Evolutionary conservation across 176 grass and related monocot species (phyloP).

Genomic region (Phyllostachys edulis): DNA sequence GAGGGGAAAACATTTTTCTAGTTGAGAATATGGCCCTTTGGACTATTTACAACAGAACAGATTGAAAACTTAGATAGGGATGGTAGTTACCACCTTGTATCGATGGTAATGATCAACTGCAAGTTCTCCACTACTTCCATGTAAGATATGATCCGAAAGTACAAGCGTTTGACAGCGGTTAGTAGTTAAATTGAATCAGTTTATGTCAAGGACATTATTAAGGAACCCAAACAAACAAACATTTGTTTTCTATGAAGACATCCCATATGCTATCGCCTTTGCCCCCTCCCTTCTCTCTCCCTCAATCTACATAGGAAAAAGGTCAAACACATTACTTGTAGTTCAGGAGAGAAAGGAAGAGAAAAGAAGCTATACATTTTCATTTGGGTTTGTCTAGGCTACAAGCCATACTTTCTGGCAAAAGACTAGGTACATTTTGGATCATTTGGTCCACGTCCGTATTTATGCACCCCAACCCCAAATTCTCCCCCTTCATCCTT

Average conservation of each 20-base stretch:
- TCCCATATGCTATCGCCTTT: slow-evolving; percentile 97
- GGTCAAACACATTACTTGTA: background rate
- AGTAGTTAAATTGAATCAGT: background rate
- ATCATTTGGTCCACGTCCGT: too few relatives aligned
- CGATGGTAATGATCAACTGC: slow-evolving; percentile 97
- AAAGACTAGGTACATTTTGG: too few relatives aligned
- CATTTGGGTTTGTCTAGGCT: background rate
- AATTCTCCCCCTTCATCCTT: background rate
- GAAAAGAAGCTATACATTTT: background rate
- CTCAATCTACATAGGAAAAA: slow-evolving; percentile 62
- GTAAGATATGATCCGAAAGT: slow-evolving; percentile 62
- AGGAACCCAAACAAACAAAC: slow-evolving; percentile 30
- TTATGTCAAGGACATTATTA: background rate
- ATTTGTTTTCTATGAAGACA: slow-evolving; percentile 81
- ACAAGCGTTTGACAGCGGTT: slow-evolving; percentile 42
- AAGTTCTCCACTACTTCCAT: slow-evolving; percentile 67
- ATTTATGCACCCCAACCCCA: too few relatives aligned
- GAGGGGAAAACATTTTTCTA: background rate
- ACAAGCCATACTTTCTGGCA: too few relatives aligned
- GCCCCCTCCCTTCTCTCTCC: slow-evolving; percentile 76
- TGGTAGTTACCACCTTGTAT: slow-evolving; percentile 59
- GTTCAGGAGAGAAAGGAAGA: background rate
- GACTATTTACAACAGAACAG: background rate
- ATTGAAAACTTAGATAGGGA: background rate
- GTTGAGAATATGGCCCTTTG: background rate